These are phyloP conservation scores for Ganoderma multipileum DNA, from an alignment of 1,284 basidiomycete species.

Conservation along the genomic window DNA sequence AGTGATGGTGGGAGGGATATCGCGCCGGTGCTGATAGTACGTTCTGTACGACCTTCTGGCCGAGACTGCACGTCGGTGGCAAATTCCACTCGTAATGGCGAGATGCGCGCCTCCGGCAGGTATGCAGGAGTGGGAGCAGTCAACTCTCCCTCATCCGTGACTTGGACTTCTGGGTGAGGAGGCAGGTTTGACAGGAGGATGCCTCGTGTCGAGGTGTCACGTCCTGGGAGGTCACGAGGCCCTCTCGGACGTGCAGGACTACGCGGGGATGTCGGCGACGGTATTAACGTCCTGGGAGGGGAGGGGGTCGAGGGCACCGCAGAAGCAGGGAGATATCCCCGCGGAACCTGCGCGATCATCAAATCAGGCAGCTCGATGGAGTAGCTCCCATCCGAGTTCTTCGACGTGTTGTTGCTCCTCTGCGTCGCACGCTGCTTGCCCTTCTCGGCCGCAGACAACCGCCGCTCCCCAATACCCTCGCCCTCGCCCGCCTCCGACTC, in stretches of 20 bases:
- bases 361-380: conserved; percentile 40
- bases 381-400: conserved; percentile 44
- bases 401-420: conserved; percentile 35
- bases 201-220: conserved; percentile 35
- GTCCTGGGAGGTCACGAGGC: conserved; percentile 39
- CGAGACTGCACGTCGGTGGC: conserved; percentile 32
- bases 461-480: conserved; percentile 23
- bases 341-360: conserved; percentile 31
- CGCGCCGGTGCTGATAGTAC: conserved; percentile 35
- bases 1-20: conserved; percentile 40
- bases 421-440: conserved; percentile 26
- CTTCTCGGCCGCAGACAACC: conserved; percentile 29
- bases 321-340: conserved; percentile 32
- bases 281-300: conserved; percentile 26
- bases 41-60: conserved; percentile 32
- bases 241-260: conserved; percentile 37
- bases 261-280: conserved; percentile 31
- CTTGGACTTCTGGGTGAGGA: conserved; percentile 16
- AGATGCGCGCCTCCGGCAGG: conserved; percentile 27
- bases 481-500: conserved; percentile 36
- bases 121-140: conserved; percentile 17
- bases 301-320: conserved; percentile 28
- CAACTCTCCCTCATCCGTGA: not conserved
- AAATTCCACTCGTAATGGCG: conserved; percentile 40
- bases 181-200: conserved; percentile 36